Percentiles rank a stretch among this genome's conserved stretches.
Conservation (phyloP, 225 moss, liverwort and hornwort species). For the Rhytidiadelphus loreus region DNA sequence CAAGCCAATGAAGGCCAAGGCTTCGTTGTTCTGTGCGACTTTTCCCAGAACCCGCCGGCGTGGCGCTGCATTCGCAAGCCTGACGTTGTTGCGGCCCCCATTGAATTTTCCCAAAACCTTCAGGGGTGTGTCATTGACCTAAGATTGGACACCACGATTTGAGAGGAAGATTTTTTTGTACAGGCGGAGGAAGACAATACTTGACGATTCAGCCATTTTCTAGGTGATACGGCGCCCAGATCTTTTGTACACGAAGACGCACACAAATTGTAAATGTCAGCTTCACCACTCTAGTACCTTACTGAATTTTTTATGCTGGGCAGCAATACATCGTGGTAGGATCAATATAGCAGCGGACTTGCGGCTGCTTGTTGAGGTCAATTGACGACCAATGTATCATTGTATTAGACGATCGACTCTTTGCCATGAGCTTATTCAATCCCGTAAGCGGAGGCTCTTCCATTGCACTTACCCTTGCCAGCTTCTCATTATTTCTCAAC, state of each 20-base stretch:
- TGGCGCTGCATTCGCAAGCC: constrained; percentile 39
- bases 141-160: constrained; percentile 36
- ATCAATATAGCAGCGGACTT: background rate
- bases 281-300: background rate
- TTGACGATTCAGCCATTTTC: background rate
- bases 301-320: background rate
- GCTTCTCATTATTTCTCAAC: background rate
- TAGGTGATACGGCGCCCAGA: background rate
- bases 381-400: constrained; percentile 1
- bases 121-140: constrained; percentile 48
- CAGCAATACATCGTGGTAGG: background rate
- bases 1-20: constrained; percentile 25
- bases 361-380: background rate
- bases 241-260: background rate
- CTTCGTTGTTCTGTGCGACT: constrained; percentile 31
- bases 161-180: background rate
- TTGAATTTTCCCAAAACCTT: constrained; percentile 19
- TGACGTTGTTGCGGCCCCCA: background rate
- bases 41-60: constrained; percentile 12
- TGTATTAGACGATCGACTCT: background rate
- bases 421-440: background rate
- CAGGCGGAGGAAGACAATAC: background rate
- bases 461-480: background rate
- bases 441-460: background rate
- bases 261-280: background rate